Base-by-base conservation (phyloP, 768 basidiomycete species). In the Collybia nuda region DNA sequence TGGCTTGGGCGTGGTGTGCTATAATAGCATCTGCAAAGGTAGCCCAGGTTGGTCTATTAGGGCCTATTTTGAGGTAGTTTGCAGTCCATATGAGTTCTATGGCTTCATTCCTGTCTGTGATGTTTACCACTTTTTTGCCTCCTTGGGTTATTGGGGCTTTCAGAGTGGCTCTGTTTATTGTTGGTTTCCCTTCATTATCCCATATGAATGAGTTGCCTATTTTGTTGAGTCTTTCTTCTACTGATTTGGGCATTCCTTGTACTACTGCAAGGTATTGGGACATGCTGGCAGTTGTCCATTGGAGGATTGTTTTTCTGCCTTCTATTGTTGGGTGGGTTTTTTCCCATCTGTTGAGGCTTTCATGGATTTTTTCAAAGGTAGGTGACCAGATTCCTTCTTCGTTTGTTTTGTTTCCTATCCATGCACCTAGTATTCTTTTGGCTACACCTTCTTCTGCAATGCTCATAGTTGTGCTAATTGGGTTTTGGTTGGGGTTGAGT, bases 201-300 rank as follows among this genome's bases (percentile, higher is more conserved):
- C 40, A 40, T 7, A 40, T 40, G 24, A 40, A 40, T 7, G 40
- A 3, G 7, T 40, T 40, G 40, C 19, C 6, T 40, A 21, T 40
- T 23, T 40, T 3, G 7, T 40, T 15, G 24, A 40, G 15, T 7
- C 14, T 7, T 40, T 17, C 7, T 40, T 40, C 40, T 6, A 40
- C 24, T 18, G 5, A 23, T 3, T 6, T 40, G 4, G 40, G 40
- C 40, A 40, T 40, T 18, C 40, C 40, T 40, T 40, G 40, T 6
- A 69, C 70, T 36, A 56, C 40, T 0, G 68, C 62, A 0, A 66
- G 52, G 59, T 70, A 76, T 44, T 74, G 71, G 0, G 72, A 71
- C 29, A 58, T 58, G 40, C 40, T 41, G 1, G 21, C 18, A 19
- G 24, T 15, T 19, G n/a, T 18, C 40, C 40, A 41, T 41, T 41